Base-by-base conservation (phyloP, 768 basidiomycete genomes). In the Omphalotus guepiniiformis region DNA sequence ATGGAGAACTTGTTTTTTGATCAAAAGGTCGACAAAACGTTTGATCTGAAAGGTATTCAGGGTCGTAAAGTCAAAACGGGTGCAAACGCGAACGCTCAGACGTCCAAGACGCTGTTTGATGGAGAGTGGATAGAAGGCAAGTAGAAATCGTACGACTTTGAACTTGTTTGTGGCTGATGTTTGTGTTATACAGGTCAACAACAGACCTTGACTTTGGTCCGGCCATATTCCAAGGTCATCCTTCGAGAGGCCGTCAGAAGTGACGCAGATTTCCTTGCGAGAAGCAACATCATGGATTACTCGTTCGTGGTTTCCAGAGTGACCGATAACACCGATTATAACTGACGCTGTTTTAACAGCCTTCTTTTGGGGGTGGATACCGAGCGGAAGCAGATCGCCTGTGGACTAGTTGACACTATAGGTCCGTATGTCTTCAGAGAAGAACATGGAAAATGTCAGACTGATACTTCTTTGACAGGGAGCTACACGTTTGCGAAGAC, bases 401-500 rank as follows among this genome's bases (percentile, higher is more conserved):
- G 85, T 53, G 88, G 89, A 0, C 72, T 93, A 1, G 88, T 93
- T 7, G 89, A 93, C 59, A 89, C 88, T 0, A 89, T 93, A 21
- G 89, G 83, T 78, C 48, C 25, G 61, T 11, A 19, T 39, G n/a
- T 32, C 21, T 18, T n/a, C n/a, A n/a, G n/a, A n/a, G n/a, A n/a
- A n/a, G n/a, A n/a, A n/a, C n/a, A n/a, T n/a, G n/a, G n/a, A 6
- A 32, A 28, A 16, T 22, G 11, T n/a, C 25, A 39, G n/a, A n/a
- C n/a, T n/a, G n/a, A n/a, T n/a, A n/a, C n/a, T n/a, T n/a, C n/a
- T n/a, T n/a, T 12, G 32, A 26, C 52, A 81, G 82, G 88, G 23
- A 88, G 85, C 56, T 93, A 85, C 63, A 88, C 86, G 0, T 84
- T 91, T 53, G 88, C 87, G 2, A 93, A 91, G 63, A 90, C 87